phyloP scores from a whole-genome alignment of 2,329 filamentous ascomycete genomes.

The Lecanosticta acicola region DNA sequence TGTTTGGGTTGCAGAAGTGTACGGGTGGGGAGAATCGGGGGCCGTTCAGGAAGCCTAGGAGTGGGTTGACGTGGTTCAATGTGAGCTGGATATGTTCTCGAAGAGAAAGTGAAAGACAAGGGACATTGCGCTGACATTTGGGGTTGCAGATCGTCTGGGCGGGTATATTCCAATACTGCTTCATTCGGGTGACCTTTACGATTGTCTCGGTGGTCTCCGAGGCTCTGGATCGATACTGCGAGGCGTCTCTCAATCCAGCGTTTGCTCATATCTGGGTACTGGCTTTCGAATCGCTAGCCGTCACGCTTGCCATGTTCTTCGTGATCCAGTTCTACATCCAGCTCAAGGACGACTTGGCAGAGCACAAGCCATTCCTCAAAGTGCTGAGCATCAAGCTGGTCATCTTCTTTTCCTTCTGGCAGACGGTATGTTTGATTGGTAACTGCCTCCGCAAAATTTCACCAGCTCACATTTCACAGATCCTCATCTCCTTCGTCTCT shows the following conservation, averaged over 20 bases:
- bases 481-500: conserved; percentile 57
- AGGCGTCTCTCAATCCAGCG: conserved; percentile 67
- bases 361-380: conserved; percentile 71
- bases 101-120: not conserved
- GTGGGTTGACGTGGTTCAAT: conserved; percentile 86
- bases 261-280: conserved; percentile 84
- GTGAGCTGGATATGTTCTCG: conserved; percentile 35
- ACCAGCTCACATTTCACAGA: conserved; percentile 32
- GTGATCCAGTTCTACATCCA: conserved; percentile 83
- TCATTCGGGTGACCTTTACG: conserved; percentile 73
- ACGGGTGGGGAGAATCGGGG: conserved; percentile 62
- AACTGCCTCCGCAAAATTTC: not conserved
- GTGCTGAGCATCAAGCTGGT: conserved; percentile 83
- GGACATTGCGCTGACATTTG: conserved; percentile 18
- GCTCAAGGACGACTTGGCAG: conserved; percentile 60
- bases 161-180: conserved; percentile 79
- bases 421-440: conserved; percentile 44
- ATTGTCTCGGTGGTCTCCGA: conserved; percentile 70
- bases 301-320: conserved; percentile 82
- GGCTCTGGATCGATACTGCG: conserved; percentile 66
- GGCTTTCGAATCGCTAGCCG: conserved; percentile 63
- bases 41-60: conserved; percentile 66
- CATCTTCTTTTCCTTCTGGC: conserved; percentile 90
- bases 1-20: conserved; percentile 65
- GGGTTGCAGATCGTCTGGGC: conserved; percentile 62